Evolutionary conservation across 1,284 basidiomycete genomes (phyloP).

Genomic region (Moesziomyces globuligerus): DNA sequence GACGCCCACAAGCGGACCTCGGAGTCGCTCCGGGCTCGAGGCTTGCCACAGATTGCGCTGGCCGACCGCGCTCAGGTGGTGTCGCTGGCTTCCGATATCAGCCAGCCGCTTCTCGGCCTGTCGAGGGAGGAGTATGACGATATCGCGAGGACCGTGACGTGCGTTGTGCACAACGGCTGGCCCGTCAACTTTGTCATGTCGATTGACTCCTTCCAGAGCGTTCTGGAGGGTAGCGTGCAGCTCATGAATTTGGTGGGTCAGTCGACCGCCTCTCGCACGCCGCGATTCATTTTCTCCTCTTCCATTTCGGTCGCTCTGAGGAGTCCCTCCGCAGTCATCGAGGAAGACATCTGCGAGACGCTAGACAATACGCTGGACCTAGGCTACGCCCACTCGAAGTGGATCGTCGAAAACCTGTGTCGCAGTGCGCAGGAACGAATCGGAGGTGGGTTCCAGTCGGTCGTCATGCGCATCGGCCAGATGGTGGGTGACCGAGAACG

Average conservation of each 20-base stretch:
- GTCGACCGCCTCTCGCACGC: conserved; percentile 68
- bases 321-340: conserved; percentile 63
- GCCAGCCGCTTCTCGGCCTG: conserved; percentile 21
- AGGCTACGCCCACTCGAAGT: conserved; percentile 74
- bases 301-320: conserved; percentile 70
- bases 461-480: conserved; percentile 69
- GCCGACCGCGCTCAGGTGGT: conserved; percentile 4
- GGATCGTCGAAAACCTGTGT: conserved; percentile 74
- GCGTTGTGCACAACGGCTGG: conserved; percentile 54
- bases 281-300: conserved; percentile 74
- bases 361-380: conserved; percentile 70
- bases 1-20: conserved; percentile 33
- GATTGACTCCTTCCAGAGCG: conserved; percentile 34
- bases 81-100: conserved; percentile 27
- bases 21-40: conserved; percentile 26
- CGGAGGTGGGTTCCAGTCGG: conserved; percentile 29
- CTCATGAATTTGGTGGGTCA: conserved; percentile 72
- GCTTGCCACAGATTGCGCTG: conserved; percentile 2
- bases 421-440: conserved; percentile 67
- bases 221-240: conserved; percentile 71
- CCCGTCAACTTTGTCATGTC: conserved; percentile 55
- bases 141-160: conserved; percentile 14
- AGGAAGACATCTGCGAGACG: conserved; percentile 69
- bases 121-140: conserved; percentile 18
- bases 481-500: conserved; percentile 72